phyloP scores from a whole-genome alignment of 768 basidiomycete species.

The Leccinum imitatum region DNA sequence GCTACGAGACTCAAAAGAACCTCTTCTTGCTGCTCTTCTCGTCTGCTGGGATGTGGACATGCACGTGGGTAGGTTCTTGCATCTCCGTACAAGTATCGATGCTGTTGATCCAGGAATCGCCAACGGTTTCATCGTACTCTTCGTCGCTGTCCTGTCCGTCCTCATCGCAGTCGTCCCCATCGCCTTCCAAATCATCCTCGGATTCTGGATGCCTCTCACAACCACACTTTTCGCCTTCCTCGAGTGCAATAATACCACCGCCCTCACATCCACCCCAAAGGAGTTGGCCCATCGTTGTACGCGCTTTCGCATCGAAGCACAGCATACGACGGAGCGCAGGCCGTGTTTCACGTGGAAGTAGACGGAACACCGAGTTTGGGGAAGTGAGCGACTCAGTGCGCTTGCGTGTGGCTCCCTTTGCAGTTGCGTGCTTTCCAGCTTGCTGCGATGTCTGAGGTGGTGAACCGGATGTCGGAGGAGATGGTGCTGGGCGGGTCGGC shows the following conservation, averaged over 20 bases:
- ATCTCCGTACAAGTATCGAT: constrained; percentile 67
- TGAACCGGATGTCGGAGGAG: constrained; percentile 16
- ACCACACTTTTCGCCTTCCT: constrained; percentile 52
- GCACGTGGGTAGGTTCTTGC: constrained; percentile 54
- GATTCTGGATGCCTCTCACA: constrained; percentile 48
- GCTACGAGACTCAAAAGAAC: constrained; percentile 54
- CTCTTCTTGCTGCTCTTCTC: constrained; percentile 72
- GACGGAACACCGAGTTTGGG: constrained; percentile 89
- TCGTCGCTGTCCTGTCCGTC: constrained; percentile 16
- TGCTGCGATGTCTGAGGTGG: not conserved
- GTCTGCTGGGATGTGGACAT: constrained; percentile 71
- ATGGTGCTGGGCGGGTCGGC: constrained; percentile 27
- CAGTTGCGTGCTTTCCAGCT: constrained; percentile 44
- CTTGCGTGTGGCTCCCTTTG: constrained; percentile 34
- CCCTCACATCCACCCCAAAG: constrained; percentile 78
- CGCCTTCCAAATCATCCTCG: constrained; percentile 38
- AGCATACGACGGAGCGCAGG: constrained; percentile 92
- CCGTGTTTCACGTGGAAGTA: constrained; percentile 91
- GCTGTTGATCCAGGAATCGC: constrained; percentile 84
- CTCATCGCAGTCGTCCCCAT: constrained; percentile 37
- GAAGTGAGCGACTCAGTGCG: constrained; percentile 28
- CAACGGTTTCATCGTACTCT: constrained; percentile 68
- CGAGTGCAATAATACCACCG: constrained; percentile 56
- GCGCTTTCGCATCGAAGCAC: constrained; percentile 80
- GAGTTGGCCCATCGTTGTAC: constrained; percentile 91